Percentiles rank a stretch among this genome's conserved stretches.
Evolutionary conservation across 2,329 filamentous ascomycete genomes (phyloP).

Genomic region (Graphiopsis chlorocephala): DNA sequence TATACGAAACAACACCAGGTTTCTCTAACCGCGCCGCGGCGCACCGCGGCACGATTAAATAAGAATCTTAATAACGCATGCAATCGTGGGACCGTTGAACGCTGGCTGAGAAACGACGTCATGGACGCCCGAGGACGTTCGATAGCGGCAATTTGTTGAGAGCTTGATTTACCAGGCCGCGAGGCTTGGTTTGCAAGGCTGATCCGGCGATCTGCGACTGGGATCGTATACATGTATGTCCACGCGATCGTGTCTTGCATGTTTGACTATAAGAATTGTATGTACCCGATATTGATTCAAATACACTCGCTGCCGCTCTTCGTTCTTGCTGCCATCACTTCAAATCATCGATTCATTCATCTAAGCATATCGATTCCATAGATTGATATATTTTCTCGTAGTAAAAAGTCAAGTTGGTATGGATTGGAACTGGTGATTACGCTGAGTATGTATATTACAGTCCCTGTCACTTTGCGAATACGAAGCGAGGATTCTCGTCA

Average conservation of each 20-base stretch:
- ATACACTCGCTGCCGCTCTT: too few relatives aligned
- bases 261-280: background rate
- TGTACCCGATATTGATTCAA: too few relatives aligned
- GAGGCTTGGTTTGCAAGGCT: conserved; percentile 2
- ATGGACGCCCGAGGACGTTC: background rate
- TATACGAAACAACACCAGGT: background rate
- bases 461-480: background rate
- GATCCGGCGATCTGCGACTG: background rate
- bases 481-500: conserved; percentile 46
- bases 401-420: too few relatives aligned
- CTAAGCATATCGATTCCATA: too few relatives aligned
- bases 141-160: background rate
- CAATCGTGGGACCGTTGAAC: background rate
- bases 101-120: background rate
- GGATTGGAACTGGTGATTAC: background rate
- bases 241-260: background rate
- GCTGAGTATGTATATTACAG: background rate
- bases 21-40: background rate
- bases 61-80: background rate
- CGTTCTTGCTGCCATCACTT: too few relatives aligned
- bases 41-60: background rate
- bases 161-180: background rate
- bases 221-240: too few relatives aligned
- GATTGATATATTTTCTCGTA: too few relatives aligned
- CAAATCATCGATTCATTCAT: background rate